A percentile compares a stretch with the other conserved stretches of the same genome.
Evolutionary conservation across 441 rosid genomes (phyloP).

Genomic region (Adansonia rubrostipa): DNA sequence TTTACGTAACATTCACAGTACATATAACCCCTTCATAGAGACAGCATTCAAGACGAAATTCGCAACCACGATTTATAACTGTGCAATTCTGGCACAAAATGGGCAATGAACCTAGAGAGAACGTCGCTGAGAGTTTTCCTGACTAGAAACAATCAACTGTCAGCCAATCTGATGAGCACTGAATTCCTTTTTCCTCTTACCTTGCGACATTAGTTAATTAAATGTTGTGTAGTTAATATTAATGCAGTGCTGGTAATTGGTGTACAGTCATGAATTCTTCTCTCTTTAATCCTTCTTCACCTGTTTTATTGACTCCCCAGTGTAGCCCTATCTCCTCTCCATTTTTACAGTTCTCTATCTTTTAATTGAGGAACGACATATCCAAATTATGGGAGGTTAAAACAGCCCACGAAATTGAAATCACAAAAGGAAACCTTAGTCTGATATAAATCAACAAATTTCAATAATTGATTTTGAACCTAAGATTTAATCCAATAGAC

Average conservation of each 20-base stretch:
- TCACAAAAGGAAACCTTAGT: not conserved
- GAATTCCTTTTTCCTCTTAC: not conserved
- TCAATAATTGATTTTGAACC: no score
- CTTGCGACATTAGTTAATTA: not conserved
- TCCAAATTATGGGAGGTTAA: not conserved
- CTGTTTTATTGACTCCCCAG: not conserved
- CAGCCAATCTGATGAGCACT: conserved; percentile 22
- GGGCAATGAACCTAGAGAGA: conserved; percentile 31
- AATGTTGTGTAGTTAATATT: not conserved
- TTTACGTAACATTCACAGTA: no score
- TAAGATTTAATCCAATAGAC: no score
- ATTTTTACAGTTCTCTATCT: no score
- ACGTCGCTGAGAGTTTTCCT: conserved; percentile 32
- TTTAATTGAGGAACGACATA: not conserved
- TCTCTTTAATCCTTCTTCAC: not conserved
- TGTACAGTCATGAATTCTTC: not conserved
- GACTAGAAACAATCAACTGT: conserved; percentile 34
- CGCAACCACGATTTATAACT: conserved; percentile 26
- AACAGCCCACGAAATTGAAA: not conserved
- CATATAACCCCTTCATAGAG: conserved; percentile 15
- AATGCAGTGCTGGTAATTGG: not conserved
- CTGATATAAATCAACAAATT: no score
- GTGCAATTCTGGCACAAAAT: conserved; percentile 32
- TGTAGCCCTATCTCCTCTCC: not conserved
- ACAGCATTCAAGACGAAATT: not conserved